Evolutionary conservation across 768 basidiomycete genomes (phyloP), one percentile per base, ranked within the genome.

Genomic region (Kwoniella bestiolae): DNA sequence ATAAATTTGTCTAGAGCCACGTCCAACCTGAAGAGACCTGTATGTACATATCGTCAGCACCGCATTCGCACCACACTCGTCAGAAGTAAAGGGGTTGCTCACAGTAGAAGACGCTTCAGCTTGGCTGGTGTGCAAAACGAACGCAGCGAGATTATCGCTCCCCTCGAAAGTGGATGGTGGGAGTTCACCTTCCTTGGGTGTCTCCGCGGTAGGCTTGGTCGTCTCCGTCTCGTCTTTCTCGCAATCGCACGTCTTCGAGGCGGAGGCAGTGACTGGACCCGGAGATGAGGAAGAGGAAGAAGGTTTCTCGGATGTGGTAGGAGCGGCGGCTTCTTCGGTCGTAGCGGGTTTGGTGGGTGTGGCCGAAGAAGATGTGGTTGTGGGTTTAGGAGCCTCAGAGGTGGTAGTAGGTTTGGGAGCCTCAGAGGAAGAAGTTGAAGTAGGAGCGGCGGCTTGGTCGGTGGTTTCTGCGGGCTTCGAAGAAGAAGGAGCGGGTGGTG

Each of bases 381-480:
- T 41, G 7, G 38, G 7, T 8, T 8, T 41, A 41, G 38, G 38
- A 41, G 38, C 18, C 18, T 41, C 38, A 41, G 38, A 41, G 7
- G 38, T 41, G 9, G 46, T n/a, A 12, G 50, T 25, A 51, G 50
- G 21, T 12, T 21, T 29, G 6, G 50, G 52, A 21, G 52, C 16
- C 9, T 32, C n/a, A n/a, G 52, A 55, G 9, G 49, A 51, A 7
- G 49, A 47, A 47, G 46, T 12, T 28, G 50, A 55, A 34, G 52
- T 55, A 5, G 52, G 52, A n/a, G 32, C n/a, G 11, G 52, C 52
- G 11, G 52, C 52, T 2, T 55, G 29, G 9, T 18, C 32, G 26
- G 34, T 55, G n/a, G 49, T 51, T 23, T 41, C 38, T 41, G 38
- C 8, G 18, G 38, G 8, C 18, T 8, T 8, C 38, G 38, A 8